Percentiles rank a stretch among this genome's conserved stretches.
These are phyloP conservation scores for Geranium brycei DNA, from an alignment of 345 rosid genomes.

Conservation along the genomic window DNA sequence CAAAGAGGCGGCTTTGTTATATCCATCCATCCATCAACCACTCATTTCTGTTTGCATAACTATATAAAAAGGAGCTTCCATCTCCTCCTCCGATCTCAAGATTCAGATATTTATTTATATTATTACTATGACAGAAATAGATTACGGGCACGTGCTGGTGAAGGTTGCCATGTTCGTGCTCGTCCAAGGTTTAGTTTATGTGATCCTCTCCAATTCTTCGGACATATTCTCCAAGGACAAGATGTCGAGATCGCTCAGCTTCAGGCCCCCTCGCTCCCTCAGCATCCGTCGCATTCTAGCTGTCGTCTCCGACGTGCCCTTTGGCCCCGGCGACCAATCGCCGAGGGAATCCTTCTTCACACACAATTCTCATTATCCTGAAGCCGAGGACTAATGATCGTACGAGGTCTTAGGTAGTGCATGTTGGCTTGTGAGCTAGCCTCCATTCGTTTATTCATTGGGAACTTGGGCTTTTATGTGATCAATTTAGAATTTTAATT, in stretches of 20 bases:
- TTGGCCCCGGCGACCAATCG: slow-evolving; percentile 19
- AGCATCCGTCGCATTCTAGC: slow-evolving; percentile 40
- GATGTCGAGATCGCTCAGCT: slow-evolving; percentile 26
- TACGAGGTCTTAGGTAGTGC: not conserved
- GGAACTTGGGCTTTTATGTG: too few species aligned
- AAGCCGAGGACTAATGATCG: not conserved
- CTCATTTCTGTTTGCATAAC: not conserved
- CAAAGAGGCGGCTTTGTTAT: slow-evolving; percentile 1
- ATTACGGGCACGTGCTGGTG: slow-evolving; percentile 16
- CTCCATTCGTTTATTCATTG: too few species aligned
- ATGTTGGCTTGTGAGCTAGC: too few species aligned
- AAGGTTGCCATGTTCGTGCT: slow-evolving; percentile 29
- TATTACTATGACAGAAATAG: not conserved
- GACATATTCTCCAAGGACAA: slow-evolving; percentile 31
- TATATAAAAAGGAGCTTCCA: too few species aligned
- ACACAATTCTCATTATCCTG: not conserved
- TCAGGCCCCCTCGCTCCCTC: slow-evolving; percentile 31
- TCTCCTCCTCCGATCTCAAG: too few species aligned
- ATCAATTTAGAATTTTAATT: too few species aligned
- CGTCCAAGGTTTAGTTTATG: slow-evolving; percentile 40
- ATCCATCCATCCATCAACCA: not conserved
- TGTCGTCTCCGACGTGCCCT: slow-evolving; percentile 31
- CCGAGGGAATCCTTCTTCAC: slow-evolving; percentile 1
- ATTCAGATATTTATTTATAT: too few species aligned
- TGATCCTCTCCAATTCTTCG: slow-evolving; percentile 37